Evolutionary conservation across 2,329 filamentous ascomycete genomes (phyloP).

Genomic region (Apiospora phragmitis): DNA sequence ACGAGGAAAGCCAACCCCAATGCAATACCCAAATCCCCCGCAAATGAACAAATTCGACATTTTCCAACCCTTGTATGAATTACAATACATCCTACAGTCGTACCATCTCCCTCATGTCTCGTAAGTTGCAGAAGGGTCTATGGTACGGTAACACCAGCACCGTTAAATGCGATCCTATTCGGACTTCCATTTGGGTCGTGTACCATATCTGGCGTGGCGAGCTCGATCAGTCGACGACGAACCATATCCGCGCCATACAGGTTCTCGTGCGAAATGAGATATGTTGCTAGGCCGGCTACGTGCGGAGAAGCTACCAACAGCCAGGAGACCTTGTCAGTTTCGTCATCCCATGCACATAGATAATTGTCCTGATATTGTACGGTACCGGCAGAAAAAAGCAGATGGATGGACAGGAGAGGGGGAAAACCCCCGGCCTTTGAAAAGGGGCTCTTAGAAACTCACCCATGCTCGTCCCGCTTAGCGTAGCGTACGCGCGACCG

Average conservation of each 20-base stretch:
- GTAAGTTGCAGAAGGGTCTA: background rate
- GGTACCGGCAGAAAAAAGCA: background rate
- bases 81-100: background rate
- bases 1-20: background rate
- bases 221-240: slow-evolving; percentile 18
- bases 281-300: slow-evolving; percentile 27
- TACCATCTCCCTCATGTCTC: background rate
- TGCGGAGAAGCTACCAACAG: slow-evolving; percentile 22
- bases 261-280: slow-evolving; percentile 26
- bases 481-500: slow-evolving; percentile 15
- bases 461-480: slow-evolving; percentile 29
- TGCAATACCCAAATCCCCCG: background rate
- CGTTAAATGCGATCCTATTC: slow-evolving; percentile 30
- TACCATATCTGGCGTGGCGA: slow-evolving; percentile 25
- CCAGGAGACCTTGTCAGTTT: background rate
- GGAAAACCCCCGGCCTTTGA: background rate
- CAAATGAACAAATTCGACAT: background rate
- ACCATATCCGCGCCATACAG: slow-evolving; percentile 19
- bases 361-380: background rate
- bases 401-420: background rate
- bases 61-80: background rate
- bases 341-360: background rate
- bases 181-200: slow-evolving; percentile 22
- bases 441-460: background rate
- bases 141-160: slow-evolving; percentile 12